Percentiles rank a stretch among this genome's conserved stretches.
Conservation (phyloP, 2,329 filamentous ascomycete species). For the Talaromyces sp. region DNA sequence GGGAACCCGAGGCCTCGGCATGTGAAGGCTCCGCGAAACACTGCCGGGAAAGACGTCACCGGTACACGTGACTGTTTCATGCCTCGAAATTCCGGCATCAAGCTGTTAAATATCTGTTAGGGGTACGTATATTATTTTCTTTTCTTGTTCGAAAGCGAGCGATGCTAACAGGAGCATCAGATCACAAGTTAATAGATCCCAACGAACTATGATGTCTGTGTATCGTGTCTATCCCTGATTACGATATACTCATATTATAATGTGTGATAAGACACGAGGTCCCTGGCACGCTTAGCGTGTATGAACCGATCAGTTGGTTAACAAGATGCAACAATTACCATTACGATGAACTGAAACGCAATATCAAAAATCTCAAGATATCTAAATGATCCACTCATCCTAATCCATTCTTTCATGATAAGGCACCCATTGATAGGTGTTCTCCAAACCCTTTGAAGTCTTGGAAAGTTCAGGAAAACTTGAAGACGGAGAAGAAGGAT, state of each 20-base stretch:
- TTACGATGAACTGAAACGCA: too few species aligned
- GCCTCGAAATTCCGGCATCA: neutral
- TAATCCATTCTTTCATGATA: neutral
- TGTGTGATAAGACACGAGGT: neutral
- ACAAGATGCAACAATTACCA: too few species aligned
- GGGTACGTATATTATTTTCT: too few species aligned
- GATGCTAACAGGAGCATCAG: neutral
- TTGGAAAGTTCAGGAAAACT: neutral
- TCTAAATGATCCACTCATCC: neutral
- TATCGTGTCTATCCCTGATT: neutral
- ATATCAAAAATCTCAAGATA: too few species aligned
- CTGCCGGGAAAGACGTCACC: constrained; percentile 11
- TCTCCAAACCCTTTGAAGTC: neutral
- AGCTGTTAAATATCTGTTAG: too few species aligned
- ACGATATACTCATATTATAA: neutral
- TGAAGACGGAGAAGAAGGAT: neutral
- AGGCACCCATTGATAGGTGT: neutral
- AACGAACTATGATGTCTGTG: neutral
- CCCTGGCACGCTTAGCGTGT: neutral
- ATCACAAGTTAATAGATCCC: neutral
- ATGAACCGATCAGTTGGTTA: neutral
- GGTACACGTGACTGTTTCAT: neutral
- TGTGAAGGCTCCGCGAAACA: constrained; percentile 6
- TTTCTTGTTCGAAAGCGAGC: neutral
- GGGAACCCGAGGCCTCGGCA: constrained; percentile 17